Percentiles rank a stretch among this genome's conserved stretches.
Conservation (phyloP, 768 basidiomycete species). For the Termitomyces sp. region DNA sequence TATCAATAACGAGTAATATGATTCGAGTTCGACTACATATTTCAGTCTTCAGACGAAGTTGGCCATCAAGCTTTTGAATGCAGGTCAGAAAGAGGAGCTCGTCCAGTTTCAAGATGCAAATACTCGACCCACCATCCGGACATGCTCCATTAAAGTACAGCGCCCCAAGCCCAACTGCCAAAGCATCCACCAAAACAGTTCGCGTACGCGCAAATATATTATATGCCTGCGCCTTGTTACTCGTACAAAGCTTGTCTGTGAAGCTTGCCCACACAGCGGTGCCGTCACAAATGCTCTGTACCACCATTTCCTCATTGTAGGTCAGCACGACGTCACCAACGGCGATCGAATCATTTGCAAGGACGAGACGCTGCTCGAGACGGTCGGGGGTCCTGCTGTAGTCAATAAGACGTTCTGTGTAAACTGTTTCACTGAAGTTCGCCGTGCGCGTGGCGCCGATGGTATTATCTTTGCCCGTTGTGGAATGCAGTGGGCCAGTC, state of each 20-base stretch:
- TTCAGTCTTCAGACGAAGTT: too few relatives aligned
- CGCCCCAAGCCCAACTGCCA: neutral
- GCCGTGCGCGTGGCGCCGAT: neutral
- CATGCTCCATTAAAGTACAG: neutral
- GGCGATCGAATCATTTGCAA: neutral
- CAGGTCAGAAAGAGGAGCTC: neutral
- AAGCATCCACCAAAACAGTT: neutral
- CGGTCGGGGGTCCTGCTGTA: neutral
- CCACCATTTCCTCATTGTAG: conserved; percentile 1
- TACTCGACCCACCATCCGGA: neutral
- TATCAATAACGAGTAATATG: too few relatives aligned
- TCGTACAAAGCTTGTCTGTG: conserved; percentile 2
- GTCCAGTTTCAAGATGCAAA: neutral
- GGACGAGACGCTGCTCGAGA: neutral
- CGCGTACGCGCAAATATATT: neutral
- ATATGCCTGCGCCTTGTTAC: neutral
- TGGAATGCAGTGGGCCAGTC: neutral
- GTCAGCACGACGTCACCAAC: neutral
- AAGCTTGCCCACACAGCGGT: conserved; percentile 1
- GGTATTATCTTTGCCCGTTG: neutral
- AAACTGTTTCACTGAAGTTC: neutral
- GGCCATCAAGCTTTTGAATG: neutral
- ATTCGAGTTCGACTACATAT: too few relatives aligned
- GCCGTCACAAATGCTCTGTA: conserved; percentile 7
- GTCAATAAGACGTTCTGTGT: neutral